Base-by-base conservation (phyloP, 2,329 filamentous ascomycete genomes). In the Colletotrichum navitas region DNA sequence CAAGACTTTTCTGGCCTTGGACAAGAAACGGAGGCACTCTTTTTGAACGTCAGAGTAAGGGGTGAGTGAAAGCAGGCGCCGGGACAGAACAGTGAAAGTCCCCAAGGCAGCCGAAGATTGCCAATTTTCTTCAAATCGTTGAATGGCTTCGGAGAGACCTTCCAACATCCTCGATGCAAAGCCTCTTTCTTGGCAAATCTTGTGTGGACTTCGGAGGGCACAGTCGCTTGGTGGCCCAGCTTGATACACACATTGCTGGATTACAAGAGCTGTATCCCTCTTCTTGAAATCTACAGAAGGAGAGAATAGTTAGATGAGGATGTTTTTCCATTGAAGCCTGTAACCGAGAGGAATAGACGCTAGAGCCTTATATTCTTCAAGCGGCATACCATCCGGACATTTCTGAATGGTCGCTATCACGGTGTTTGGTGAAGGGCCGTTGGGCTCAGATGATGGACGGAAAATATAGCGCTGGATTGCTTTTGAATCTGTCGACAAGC, bases 301-400 rank as follows among this genome's bases (percentile, higher is more conserved):
- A 1, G 81, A 79, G 0, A 79, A 77, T 3, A 92, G 77, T 74
- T 90, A 85, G 0, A 81, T 75, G 0, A 89, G 75, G 3, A 92
- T 84, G 64, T 90, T 91, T 11, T 81, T 75, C 86, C 88, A 91
- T 62, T 89, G 86, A 11, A 90, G 77, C 1, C 77, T 75, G 24
- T 81, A 69, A 0, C 88, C 88, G 1, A 85, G 76, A 0, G 85
- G 82, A 3, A 91, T 73, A 0, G 83, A 76, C 0, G 82, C 81
- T n/a, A 91, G 83, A 0, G 84, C 80, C 62, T 87, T 86, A 76
- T 84, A 91, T 64, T 92, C 88, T 0, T 85, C 83, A 0, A 89
- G 69, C 0, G 85, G 81, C 66, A 92, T 79, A 29, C 83, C 75
- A 0, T 67, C 14, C 0, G 89, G 88, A 60, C 88, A 90, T 0